These are phyloP conservation scores for Leucocoprinus sp. DNA, from an alignment of 768 basidiomycete species.

Conservation along the genomic window DNA sequence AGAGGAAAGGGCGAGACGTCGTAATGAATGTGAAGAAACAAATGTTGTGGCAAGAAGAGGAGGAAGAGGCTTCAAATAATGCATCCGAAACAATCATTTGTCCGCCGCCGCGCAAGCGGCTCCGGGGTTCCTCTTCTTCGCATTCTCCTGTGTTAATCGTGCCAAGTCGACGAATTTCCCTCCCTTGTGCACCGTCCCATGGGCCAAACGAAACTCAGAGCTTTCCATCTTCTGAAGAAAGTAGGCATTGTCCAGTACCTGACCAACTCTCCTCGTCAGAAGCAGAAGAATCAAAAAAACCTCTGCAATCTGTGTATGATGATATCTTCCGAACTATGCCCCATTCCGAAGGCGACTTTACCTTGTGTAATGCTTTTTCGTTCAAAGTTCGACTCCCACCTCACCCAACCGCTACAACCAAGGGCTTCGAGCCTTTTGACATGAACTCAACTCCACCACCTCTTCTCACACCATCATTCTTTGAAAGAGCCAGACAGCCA, in stretches of 20 bases:
- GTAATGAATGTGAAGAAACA: too few species aligned
- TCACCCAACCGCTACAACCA: background rate
- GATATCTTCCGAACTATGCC: background rate
- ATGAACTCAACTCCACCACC: constrained; percentile 1
- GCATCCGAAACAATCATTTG: too few species aligned
- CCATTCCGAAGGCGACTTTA: background rate
- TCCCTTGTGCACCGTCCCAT: background rate
- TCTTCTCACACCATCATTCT: constrained; percentile 5
- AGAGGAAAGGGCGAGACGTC: too few species aligned
- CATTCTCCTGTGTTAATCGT: background rate
- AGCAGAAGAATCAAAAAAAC: background rate
- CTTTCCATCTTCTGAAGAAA: background rate
- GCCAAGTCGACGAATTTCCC: background rate
- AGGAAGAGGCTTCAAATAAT: background rate
- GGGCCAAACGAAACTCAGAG: background rate
- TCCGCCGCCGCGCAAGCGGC: background rate
- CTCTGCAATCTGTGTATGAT: constrained; percentile 5
- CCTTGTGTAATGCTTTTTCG: background rate
- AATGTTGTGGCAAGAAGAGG: too few species aligned
- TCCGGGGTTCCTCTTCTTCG: background rate
- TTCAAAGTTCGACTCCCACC: background rate
- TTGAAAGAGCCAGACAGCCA: background rate
- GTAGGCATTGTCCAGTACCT: background rate
- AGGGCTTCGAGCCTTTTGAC: background rate
- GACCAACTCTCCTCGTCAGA: background rate